Evolutionary conservation across 2,329 filamentous ascomycete species (phyloP).

Genomic region (Zasmidium cellare): DNA sequence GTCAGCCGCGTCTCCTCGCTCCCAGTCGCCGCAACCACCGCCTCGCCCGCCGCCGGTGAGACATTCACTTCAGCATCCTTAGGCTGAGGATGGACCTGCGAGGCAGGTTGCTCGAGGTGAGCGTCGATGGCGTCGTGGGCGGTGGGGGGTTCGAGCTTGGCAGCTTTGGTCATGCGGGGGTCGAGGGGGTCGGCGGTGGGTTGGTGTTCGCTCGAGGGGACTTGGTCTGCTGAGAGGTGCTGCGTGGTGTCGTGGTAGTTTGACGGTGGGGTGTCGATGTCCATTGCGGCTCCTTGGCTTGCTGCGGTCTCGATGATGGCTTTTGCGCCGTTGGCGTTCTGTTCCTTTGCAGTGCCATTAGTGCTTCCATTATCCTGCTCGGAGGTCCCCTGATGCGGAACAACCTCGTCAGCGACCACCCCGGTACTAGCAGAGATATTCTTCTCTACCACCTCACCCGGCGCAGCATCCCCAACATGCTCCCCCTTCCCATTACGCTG

Average conservation of each 20-base stretch:
- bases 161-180: constrained; percentile 12
- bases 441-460: constrained; percentile 5
- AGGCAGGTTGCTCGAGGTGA: constrained; percentile 30
- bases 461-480: background rate
- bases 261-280: constrained; percentile 20
- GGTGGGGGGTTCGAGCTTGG: constrained; percentile 6
- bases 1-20: constrained; percentile 36
- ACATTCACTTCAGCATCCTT: constrained; percentile 35
- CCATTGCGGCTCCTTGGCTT: constrained; percentile 18
- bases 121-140: constrained; percentile 32
- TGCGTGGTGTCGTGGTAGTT: constrained; percentile 22
- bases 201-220: constrained; percentile 4
- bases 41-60: constrained; percentile 36
- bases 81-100: constrained; percentile 36
- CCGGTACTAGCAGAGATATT: constrained; percentile 25
- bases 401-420: constrained; percentile 17
- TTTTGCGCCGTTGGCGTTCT: constrained; percentile 15
- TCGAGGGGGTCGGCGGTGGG: constrained; percentile 19
- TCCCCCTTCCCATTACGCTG: constrained; percentile 16
- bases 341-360: no score
- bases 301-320: constrained; percentile 25
- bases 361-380: no score
- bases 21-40: constrained; percentile 34
- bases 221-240: constrained; percentile 3
- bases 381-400: constrained; percentile 23